Percentiles rank a stretch among this genome's conserved stretches.
These are phyloP conservation scores for Eustoma russellianum DNA, from an alignment of 257 asterid species.

Conservation along the genomic window DNA sequence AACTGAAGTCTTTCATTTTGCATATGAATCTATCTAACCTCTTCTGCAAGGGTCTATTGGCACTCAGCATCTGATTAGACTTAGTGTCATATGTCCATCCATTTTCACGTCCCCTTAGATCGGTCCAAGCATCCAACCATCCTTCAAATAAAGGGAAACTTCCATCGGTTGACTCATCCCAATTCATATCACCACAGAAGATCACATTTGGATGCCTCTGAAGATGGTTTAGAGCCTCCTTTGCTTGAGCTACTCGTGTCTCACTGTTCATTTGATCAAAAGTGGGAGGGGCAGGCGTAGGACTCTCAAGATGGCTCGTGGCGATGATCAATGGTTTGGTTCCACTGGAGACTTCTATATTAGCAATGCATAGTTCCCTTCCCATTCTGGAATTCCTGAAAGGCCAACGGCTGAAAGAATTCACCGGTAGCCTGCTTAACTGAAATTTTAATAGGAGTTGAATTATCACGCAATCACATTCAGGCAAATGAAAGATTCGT, in stretches of 20 bases:
- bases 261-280: background rate
- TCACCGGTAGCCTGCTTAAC: constrained; percentile 4
- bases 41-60: constrained; percentile 4
- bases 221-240: background rate
- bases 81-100: constrained; percentile 8
- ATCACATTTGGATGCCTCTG: background rate
- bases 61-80: constrained; percentile 3
- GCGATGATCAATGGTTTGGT: background rate
- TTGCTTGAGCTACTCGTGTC: constrained; percentile 2
- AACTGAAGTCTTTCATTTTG: constrained; percentile 2
- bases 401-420: background rate
- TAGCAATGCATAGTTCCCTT: constrained; percentile 8
- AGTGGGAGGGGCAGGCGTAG: constrained; percentile 3
- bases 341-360: background rate
- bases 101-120: background rate
- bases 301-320: constrained; percentile 8
- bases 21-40: constrained; percentile 4
- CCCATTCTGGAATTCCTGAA: constrained; percentile 6
- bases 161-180: constrained; percentile 4
- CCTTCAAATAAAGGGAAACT: background rate
- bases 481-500: background rate
- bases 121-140: constrained; percentile 5
- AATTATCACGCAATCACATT: too few species aligned
- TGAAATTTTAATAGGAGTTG: background rate
- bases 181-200: constrained; percentile 10